Evolutionary conservation across 495 filamentous ascomycete species (phyloP), one percentile per base, ranked within the genome.

Genomic region (Hypoxylon rickii): DNA sequence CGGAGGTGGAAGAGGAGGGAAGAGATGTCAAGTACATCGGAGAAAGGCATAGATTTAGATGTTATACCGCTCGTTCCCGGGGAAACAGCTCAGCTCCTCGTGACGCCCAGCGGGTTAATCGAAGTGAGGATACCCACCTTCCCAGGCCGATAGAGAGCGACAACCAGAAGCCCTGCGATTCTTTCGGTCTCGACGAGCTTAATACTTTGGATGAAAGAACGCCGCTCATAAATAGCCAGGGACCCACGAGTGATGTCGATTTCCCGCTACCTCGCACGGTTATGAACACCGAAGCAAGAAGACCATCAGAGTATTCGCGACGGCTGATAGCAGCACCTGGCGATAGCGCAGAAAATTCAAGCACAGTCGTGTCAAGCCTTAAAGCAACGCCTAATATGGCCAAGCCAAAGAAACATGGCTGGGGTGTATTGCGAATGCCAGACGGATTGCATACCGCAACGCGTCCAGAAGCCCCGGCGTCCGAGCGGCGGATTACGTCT

Each of bases 211-310:
- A 58, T 42, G 73, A 71, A 64, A 72, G 53, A 12, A 8, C 31
- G 16, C 58, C 68, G 53, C 71, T 72, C 66, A 65, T 66, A 67
- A 51, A 61, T 54, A 34, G 51, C 63, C 71, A 71, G 71, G 71
- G 51, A 50, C 65, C 57, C 68, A 46, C 69, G 69, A 63, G 71
- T 69, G 69, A 62, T 64, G 18, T 38, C 44, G 26, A 20, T n/a
- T 26, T 1, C 20, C n/a, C 31, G 11, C 29, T 36, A 7, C 22
- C 36, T 3, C 24, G 10, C 17, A 5, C 24, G 11, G 22, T 37
- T 13, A 22, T n/a, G 8, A 20, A 40, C 36, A 40, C 39, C 19
- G 43, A 62, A 33, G 38, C 11, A 31, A 19, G 17, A 49, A 22
- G 40, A 20, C 13, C 19, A 38, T 53, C 22, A 7, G 11, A 38